Evolutionary conservation across 768 basidiomycete species (phyloP).

Genomic region (Tricholoma sp.): DNA sequence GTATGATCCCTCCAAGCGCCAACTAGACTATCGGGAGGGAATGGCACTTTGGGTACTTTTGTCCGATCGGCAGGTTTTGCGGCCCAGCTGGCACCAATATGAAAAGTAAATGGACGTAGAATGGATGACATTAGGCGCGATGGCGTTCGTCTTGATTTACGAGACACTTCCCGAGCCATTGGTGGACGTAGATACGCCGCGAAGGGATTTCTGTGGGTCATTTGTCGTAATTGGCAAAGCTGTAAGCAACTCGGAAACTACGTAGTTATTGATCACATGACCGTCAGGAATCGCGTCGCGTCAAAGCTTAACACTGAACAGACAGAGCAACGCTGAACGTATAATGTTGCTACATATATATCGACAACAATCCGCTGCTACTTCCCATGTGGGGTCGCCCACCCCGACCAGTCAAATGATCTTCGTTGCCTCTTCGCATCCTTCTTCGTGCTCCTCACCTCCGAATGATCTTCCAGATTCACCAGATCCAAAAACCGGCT

Average conservation of each 20-base stretch:
- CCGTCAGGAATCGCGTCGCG: neutral
- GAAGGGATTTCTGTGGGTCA: conserved; percentile 6
- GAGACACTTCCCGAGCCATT: conserved; percentile 12
- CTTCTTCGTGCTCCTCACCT: neutral
- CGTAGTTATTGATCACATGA: conserved; percentile 10
- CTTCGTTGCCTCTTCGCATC: neutral
- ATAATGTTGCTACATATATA: no score
- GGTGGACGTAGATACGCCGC: conserved; percentile 6
- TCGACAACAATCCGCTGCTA: neutral
- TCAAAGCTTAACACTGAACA: no score
- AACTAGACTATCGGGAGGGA: conserved; percentile 51
- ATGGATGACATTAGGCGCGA: conserved; percentile 14
- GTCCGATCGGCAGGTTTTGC: conserved; percentile 53
- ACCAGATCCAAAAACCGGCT: neutral
- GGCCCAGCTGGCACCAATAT: conserved; percentile 75
- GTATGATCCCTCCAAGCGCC: conserved; percentile 67
- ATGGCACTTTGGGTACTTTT: conserved; percentile 39
- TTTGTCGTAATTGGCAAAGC: neutral
- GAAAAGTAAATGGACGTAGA: conserved; percentile 57
- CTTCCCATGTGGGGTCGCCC: neutral
- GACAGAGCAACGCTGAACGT: no score
- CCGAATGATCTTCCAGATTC: neutral
- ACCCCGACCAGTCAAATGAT: neutral
- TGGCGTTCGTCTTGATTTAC: conserved; percentile 7
- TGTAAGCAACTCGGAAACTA: neutral